Evolutionary conservation across 2,329 filamentous ascomycete species (phyloP).

Genomic region (Drechslera avenae): DNA sequence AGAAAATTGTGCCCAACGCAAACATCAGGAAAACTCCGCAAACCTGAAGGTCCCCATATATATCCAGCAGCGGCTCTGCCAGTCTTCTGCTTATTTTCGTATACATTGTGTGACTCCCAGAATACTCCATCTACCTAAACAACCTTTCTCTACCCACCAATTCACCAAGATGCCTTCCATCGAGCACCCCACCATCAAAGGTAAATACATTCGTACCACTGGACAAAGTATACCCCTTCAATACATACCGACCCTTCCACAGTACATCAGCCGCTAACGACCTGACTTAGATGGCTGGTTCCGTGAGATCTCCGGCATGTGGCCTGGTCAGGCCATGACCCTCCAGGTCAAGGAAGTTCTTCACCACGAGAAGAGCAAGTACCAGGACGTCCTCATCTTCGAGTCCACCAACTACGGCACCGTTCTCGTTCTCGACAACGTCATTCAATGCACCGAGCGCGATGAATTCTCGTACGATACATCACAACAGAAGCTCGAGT

Average conservation of each 20-base stretch:
- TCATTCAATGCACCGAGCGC: constrained; percentile 97
- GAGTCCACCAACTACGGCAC: constrained; percentile 96
- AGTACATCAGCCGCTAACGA: constrained; percentile 1
- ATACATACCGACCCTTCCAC: background rate
- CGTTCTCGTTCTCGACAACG: constrained; percentile 96
- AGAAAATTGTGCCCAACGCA: constrained; percentile 20
- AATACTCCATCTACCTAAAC: background rate
- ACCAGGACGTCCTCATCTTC: constrained; percentile 99
- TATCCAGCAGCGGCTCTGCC: constrained; percentile 18
- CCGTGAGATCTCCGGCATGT: constrained; percentile 98
- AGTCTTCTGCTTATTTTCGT: constrained; percentile 17
- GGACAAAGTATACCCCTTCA: background rate
- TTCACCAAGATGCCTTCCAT: constrained; percentile 65
- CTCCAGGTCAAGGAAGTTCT: constrained; percentile 88
- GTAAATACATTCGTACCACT: constrained; percentile 48
- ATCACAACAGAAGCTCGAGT: background rate
- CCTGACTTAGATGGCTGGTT: constrained; percentile 92
- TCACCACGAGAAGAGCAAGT: constrained; percentile 98
- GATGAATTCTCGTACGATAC: constrained; percentile 84
- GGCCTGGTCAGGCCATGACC: constrained; percentile 99
- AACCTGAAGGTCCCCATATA: constrained; percentile 31
- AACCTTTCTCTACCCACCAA: constrained; percentile 6
- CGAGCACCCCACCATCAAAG: constrained; percentile 77
- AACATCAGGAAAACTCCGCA: constrained; percentile 23
- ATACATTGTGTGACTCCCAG: background rate